Base-by-base conservation (phyloP, 1,284 basidiomycete species). In the Ceratorhiza oryzae-sativae region DNA sequence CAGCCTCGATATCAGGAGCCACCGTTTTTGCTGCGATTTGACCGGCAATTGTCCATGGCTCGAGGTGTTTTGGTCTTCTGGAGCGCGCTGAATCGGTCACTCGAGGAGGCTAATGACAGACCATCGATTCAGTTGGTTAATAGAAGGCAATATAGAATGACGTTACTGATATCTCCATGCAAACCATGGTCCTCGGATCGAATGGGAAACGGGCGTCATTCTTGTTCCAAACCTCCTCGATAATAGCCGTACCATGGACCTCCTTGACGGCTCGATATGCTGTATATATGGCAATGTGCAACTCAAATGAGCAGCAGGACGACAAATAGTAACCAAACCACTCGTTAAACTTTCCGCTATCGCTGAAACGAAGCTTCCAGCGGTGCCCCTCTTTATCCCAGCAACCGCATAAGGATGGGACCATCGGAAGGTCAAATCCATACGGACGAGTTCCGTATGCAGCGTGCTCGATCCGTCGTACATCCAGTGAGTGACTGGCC, bases 251-350 rank as follows among this genome's bases (percentile, higher is more conserved):
- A 18, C 65, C 65, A 30, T 68, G 65, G 5, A 23, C 39, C 1
- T 68, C 30, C 6, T 3, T 23, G 3, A 46, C 2, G 3, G 6
- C 20, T 8, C 65, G 49, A 42, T 23, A 13, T n/a, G 23, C 51
- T 10, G 27, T 45, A 20, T 42, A 68, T 18, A 68, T 45, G 1
- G 65, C 65, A 9, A 68, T 27, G n/a, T 68, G 65, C 12, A 68
- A 41, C 39, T 68, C 53, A 13, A 46, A 20, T 3, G 34, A 18
- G 42, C 65, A 68, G 27, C 65, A 68, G 2, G 65, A 30, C 1
- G 51, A 56, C 8, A 18, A 8, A 15, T 27, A 45, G 30, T 27
- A 68, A 3, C 13, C 20, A 23, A 68, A 68, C 13, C 9, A 20
- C 13, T 68, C 65, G 25, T n/a, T 25, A 23, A 42, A 56, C 15